Evolutionary conservation across 1,284 basidiomycete genomes (phyloP).

Genomic region (Sporisorium scitamineum): DNA sequence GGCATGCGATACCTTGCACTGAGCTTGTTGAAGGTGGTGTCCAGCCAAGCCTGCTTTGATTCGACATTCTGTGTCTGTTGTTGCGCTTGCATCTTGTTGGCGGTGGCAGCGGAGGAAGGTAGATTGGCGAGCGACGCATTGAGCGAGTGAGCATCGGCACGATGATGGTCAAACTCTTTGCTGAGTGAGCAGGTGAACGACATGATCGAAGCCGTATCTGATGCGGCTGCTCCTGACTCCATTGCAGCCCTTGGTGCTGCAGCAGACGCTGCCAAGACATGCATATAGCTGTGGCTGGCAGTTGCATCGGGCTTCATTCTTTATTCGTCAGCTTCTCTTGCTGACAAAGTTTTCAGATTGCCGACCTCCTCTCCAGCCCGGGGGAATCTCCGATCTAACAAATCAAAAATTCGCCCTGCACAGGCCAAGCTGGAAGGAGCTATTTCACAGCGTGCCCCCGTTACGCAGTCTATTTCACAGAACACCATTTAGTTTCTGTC

Average conservation of each 20-base stretch:
- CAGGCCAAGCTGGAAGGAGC: not conserved
- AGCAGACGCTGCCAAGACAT: slow-evolving; percentile 42
- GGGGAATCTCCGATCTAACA: not conserved
- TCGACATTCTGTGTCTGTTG: slow-evolving; percentile 5
- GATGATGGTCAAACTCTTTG: slow-evolving; percentile 46
- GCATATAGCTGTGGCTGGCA: slow-evolving; percentile 7
- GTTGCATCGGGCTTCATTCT: not conserved
- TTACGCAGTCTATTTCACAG: too few relatives aligned
- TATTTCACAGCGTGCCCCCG: too few relatives aligned
- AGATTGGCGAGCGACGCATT: slow-evolving; percentile 17
- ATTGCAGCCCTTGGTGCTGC: slow-evolving; percentile 25
- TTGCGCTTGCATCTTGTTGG: not conserved
- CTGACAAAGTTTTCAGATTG: not conserved
- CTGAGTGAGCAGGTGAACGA: slow-evolving; percentile 45
- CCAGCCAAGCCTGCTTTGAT: slow-evolving; percentile 42
- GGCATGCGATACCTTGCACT: slow-evolving; percentile 27
- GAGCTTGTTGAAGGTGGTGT: slow-evolving; percentile 46
- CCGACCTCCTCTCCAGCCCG: not conserved
- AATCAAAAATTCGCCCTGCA: not conserved
- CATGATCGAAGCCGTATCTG: slow-evolving; percentile 37
- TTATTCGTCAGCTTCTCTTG: too few relatives aligned
- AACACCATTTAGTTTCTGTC: too few relatives aligned
- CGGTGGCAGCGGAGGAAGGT: not conserved
- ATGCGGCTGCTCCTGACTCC: slow-evolving; percentile 20
- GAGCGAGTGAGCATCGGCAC: slow-evolving; percentile 15